phyloP scores from a whole-genome alignment of 1,284 basidiomycete genomes.

The Ceratobasidium theobromae region DNA sequence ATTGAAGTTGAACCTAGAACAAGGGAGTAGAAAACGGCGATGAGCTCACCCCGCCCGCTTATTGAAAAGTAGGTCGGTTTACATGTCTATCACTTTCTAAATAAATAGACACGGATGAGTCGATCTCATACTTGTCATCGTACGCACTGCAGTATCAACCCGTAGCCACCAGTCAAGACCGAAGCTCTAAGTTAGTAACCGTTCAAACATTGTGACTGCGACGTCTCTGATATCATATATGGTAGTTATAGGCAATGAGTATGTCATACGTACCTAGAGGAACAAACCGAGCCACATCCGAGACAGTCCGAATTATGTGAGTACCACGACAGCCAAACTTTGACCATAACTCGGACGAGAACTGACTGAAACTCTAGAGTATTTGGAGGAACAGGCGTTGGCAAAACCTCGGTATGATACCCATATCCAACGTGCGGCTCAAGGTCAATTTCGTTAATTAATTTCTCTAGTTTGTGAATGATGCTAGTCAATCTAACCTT shows the following conservation, averaged over 20 bases:
- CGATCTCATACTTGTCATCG: no score
- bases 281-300: neutral
- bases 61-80: neutral
- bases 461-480: slow-evolving; percentile 6
- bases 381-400: slow-evolving; percentile 23
- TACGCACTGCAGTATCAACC: no score
- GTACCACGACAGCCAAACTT: neutral
- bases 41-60: no score
- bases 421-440: neutral
- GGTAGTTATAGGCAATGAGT: neutral
- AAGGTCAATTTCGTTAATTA: neutral
- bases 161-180: no score
- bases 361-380: neutral
- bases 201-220: no score
- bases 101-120: no score
- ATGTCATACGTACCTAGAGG: neutral
- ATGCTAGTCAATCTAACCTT: slow-evolving; percentile 35
- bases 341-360: no score
- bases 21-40: neutral
- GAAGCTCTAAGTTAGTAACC: no score
- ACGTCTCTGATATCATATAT: no score
- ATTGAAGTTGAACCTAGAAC: neutral
- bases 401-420: slow-evolving; percentile 19
- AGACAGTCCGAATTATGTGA: neutral
- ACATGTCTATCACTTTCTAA: no score